Evolutionary conservation across 192 early-diverging fungal genomes (phyloP).

Genomic region (Phycomyces blakesleeanus): DNA sequence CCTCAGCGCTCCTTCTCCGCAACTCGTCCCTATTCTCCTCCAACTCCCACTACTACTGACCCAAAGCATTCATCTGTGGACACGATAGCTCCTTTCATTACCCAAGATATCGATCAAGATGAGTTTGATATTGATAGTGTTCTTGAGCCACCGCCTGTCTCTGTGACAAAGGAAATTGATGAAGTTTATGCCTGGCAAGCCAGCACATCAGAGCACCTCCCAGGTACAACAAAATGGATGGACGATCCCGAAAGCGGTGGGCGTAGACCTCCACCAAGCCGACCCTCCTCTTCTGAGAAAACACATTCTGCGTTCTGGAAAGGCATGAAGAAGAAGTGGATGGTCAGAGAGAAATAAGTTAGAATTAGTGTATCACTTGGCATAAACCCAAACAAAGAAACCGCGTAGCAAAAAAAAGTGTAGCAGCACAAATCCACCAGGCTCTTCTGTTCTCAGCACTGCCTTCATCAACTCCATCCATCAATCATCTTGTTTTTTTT

Average conservation of each 20-base stretch:
- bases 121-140: not conserved
- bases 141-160: not conserved
- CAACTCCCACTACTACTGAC: not conserved
- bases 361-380: too few relatives aligned
- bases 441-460: too few relatives aligned
- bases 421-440: not conserved
- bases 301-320: constrained; percentile 8
- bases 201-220: not conserved
- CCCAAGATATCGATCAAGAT: not conserved
- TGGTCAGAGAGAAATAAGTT: not conserved
- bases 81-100: not conserved
- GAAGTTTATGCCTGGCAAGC: not conserved
- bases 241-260: constrained; percentile 19
- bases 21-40: not conserved
- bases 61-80: not conserved
- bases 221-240: constrained; percentile 19
- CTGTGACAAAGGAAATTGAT: not conserved
- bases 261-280: not conserved
- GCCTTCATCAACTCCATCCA: too few relatives aligned
- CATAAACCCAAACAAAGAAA: not conserved
- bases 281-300: not conserved
- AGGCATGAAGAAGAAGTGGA: constrained; percentile 15
- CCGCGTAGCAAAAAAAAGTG: not conserved
- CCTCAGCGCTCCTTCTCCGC: not conserved
- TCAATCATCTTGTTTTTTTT: too few relatives aligned